phyloP scores from a whole-genome alignment of 2,329 filamentous ascomycete species.

The Eutypa lata region DNA sequence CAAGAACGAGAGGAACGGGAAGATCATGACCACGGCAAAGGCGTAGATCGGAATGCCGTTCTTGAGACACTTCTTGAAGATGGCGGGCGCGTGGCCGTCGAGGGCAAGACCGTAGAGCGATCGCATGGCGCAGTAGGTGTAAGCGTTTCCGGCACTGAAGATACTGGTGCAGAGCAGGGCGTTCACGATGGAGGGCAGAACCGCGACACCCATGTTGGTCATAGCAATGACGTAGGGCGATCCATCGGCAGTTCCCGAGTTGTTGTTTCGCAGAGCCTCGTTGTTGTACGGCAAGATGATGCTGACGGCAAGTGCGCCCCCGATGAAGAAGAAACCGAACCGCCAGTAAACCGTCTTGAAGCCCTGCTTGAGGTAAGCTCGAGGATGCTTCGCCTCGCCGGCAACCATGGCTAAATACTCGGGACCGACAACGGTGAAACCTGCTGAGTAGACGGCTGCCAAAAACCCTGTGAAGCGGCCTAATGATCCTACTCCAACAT shows the following conservation, averaged over 20 bases:
- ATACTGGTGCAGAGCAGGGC: conserved; percentile 58
- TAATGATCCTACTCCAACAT: conserved; percentile 56
- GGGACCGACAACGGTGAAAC: conserved; percentile 59
- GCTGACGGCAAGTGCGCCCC: conserved; percentile 61
- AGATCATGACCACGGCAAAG: conserved; percentile 54
- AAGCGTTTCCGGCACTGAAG: conserved; percentile 60
- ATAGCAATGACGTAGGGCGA: conserved; percentile 56
- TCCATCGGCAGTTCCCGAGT: conserved; percentile 50
- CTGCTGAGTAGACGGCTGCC: conserved; percentile 53
- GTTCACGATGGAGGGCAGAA: conserved; percentile 60
- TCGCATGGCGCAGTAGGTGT: conserved; percentile 59
- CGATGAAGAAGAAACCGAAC: conserved; percentile 63
- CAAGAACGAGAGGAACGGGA: conserved; percentile 60
- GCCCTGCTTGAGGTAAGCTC: conserved; percentile 56
- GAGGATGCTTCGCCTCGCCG: conserved; percentile 55
- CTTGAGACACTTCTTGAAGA: conserved; percentile 52
- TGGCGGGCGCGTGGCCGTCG: conserved; percentile 50
- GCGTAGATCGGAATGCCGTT: conserved; percentile 63
- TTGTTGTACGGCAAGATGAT: conserved; percentile 62
- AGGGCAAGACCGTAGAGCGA: conserved; percentile 58
- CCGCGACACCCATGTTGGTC: conserved; percentile 50
- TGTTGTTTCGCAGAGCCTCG: conserved; percentile 47
- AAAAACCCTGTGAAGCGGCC: conserved; percentile 66
- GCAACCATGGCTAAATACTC: conserved; percentile 55
- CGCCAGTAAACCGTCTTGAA: conserved; percentile 67